phyloP scores from a whole-genome alignment of 139 green algal species.

The Astrephomene gubernaculifera region DNA sequence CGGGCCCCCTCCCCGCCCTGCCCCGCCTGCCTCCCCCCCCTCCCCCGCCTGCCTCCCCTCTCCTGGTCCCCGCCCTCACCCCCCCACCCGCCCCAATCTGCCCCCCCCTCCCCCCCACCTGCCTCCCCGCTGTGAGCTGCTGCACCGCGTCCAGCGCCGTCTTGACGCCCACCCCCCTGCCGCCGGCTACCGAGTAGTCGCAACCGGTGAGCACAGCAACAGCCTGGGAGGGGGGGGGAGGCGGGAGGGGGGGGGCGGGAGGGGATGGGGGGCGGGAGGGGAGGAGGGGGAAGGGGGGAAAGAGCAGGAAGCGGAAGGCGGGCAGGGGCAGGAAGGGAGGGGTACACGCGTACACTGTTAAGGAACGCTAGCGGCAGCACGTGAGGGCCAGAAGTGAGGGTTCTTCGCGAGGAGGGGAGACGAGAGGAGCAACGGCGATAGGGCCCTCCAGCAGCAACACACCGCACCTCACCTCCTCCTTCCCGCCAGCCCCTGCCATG shows the following conservation, averaged over 20 bases:
- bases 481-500: too few species aligned
- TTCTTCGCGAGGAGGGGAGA: too few species aligned
- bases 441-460: too few species aligned
- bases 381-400: too few species aligned
- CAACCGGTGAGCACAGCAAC: conserved; percentile 54
- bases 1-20: neutral
- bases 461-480: too few species aligned
- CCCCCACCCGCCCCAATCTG: neutral
- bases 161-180: conserved; percentile 47
- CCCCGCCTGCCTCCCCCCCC: neutral
- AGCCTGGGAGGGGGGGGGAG: neutral
- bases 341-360: too few species aligned
- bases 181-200: conserved; percentile 55
- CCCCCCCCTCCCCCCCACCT: conserved; percentile 25
- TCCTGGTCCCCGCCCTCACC: neutral
- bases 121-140: conserved; percentile 19
- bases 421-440: too few species aligned
- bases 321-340: too few species aligned
- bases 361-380: too few species aligned
- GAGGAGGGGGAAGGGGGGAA: neutral
- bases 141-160: conserved; percentile 51
- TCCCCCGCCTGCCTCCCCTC: neutral
- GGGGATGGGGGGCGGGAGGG: neutral
- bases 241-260: neutral
- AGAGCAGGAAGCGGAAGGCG: too few species aligned